Evolutionary conservation across 1,139 yeast species (phyloP).

Genomic region (Sugiyamaella neomexicana): DNA sequence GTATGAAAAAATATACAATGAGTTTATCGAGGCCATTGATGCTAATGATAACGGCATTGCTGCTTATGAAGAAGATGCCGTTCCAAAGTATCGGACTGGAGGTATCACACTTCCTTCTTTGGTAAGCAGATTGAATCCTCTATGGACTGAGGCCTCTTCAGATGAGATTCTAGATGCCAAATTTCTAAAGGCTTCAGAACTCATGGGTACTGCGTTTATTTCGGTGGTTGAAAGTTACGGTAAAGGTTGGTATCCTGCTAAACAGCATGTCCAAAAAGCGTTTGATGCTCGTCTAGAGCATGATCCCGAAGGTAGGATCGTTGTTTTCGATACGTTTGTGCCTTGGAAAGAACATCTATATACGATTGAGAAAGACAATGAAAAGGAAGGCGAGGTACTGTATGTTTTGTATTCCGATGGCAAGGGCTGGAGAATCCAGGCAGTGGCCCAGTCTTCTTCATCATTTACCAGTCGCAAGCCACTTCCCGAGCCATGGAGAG

Average conservation of each 20-base stretch:
- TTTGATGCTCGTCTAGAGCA: conserved; percentile 45
- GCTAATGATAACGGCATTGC: conserved; percentile 94
- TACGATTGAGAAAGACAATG: conserved; percentile 63
- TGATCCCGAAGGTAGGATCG: conserved; percentile 61
- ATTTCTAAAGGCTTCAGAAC: conserved; percentile 68
- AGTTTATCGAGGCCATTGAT: conserved; percentile 87
- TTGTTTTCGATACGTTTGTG: conserved; percentile 69
- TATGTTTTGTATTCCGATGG: conserved; percentile 82
- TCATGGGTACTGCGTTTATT: conserved; percentile 81
- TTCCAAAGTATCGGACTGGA: conserved; percentile 42
- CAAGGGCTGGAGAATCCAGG: conserved; percentile 82
- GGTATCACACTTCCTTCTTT: conserved; percentile 77
- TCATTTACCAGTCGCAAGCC: conserved; percentile 86
- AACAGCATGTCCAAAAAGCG: conserved; percentile 70
- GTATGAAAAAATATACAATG: conserved; percentile 74
- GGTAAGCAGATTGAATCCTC: conserved; percentile 77
- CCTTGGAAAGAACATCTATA: conserved; percentile 96
- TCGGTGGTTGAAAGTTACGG: conserved; percentile 72
- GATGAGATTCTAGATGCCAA: conserved; percentile 66
- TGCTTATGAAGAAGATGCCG: conserved; percentile 54
- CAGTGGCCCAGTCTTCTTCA: conserved; percentile 72
- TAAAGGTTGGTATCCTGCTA: conserved; percentile 89
- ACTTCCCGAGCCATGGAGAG: conserved; percentile 90
- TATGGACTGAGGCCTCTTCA: conserved; percentile 67
- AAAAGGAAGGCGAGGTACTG: conserved; percentile 54